These are phyloP conservation scores for Kurtzmaniella cleridarum DNA, from an alignment of 805 yeast genomes.

Conservation along the genomic window DNA sequence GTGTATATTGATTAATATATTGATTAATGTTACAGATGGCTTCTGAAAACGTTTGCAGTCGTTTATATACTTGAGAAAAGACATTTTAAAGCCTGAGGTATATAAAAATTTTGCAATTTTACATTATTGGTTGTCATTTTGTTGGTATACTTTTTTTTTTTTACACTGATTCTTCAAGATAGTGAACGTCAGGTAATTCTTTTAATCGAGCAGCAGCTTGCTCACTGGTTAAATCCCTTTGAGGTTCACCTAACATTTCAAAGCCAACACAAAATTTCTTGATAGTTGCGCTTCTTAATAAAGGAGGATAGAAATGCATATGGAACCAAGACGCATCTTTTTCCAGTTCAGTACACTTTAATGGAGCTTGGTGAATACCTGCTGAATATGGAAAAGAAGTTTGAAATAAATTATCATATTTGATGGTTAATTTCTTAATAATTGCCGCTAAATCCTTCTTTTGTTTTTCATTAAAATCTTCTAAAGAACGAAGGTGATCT, in stretches of 20 bases:
- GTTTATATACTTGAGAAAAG: too few relatives aligned
- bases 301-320: slow-evolving; percentile 76
- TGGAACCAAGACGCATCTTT: slow-evolving; percentile 50
- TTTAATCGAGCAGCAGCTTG: slow-evolving; percentile 56
- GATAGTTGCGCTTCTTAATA: slow-evolving; percentile 68
- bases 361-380: slow-evolving; percentile 78
- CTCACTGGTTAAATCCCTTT: slow-evolving; percentile 63
- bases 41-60: too few relatives aligned
- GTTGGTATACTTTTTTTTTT: too few relatives aligned
- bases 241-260: slow-evolving; percentile 64
- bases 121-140: too few relatives aligned
- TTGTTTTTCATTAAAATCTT: slow-evolving; percentile 41
- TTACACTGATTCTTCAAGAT: slow-evolving; percentile 10
- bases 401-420: slow-evolving; percentile 65
- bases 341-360: slow-evolving; percentile 38
- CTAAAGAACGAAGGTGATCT: slow-evolving; percentile 45
- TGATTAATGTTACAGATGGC: too few relatives aligned
- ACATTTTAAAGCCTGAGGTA: too few relatives aligned
- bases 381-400: slow-evolving; percentile 74
- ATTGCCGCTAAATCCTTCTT: slow-evolving; percentile 46
- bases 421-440: slow-evolving; percentile 43
- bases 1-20: too few relatives aligned
- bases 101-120: too few relatives aligned
- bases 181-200: slow-evolving; percentile 37
- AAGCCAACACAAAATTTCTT: slow-evolving; percentile 73